phyloP scores from a whole-genome alignment of 1,284 basidiomycete genomes.

The Chalciporus piperatoides region DNA sequence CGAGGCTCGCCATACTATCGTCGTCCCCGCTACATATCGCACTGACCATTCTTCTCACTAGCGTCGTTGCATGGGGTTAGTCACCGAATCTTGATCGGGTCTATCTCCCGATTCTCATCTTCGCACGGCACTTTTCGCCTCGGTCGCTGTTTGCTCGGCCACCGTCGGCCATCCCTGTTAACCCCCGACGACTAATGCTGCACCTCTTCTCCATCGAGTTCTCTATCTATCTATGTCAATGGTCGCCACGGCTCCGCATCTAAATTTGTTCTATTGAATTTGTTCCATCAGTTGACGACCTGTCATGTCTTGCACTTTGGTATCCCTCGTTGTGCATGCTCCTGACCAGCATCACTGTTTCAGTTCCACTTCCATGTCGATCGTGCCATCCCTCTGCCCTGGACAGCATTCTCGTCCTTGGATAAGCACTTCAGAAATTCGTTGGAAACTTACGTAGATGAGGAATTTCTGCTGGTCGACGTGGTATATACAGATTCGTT shows the following conservation, averaged over 20 bases:
- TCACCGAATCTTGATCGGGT: not conserved
- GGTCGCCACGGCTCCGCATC: constrained; percentile 12
- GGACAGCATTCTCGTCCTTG: not conserved
- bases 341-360: not conserved
- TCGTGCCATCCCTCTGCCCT: not conserved
- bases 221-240: too few species aligned
- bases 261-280: not conserved
- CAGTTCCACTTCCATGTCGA: not conserved
- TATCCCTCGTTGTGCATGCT: not conserved
- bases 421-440: not conserved
- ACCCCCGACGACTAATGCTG: not conserved
- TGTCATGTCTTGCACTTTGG: not conserved
- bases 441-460: constrained; percentile 15
- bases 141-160: constrained; percentile 14
- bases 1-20: not conserved
- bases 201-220: not conserved
- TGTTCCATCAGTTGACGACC: not conserved
- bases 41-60: too few species aligned
- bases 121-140: constrained; percentile 11
- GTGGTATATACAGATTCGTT: not conserved
- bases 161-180: constrained; percentile 13
- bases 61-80: not conserved
- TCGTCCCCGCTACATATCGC: too few species aligned
- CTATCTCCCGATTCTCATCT: not conserved
- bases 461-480: not conserved